Evolutionary conservation across 1,284 basidiomycete genomes (phyloP).

Genomic region (Wallemia hederae): DNA sequence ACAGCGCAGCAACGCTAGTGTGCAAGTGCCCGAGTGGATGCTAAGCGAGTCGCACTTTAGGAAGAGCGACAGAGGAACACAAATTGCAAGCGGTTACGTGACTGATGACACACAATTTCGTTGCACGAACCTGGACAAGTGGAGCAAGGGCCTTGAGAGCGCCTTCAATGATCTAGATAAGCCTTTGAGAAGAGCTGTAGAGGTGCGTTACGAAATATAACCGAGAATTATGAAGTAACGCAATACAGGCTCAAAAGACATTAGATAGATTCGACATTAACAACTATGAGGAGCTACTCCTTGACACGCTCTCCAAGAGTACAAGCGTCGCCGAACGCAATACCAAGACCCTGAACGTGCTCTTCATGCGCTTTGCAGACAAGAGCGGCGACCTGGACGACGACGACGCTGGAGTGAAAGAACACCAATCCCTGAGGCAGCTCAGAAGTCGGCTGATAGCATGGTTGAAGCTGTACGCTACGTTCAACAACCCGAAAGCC

Average conservation of each 20-base stretch:
- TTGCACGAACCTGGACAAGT: constrained; percentile 1
- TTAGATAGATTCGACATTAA: constrained; percentile 38
- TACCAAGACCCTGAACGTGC: constrained; percentile 44
- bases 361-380: constrained; percentile 33
- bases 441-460: constrained; percentile 24
- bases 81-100: neutral
- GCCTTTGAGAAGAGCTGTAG: neutral
- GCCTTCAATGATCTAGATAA: neutral
- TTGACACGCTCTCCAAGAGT: constrained; percentile 34
- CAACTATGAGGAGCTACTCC: constrained; percentile 51
- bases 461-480: constrained; percentile 65
- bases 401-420: constrained; percentile 7
- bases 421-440: constrained; percentile 15
- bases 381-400: constrained; percentile 8
- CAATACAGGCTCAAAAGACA: constrained; percentile 25
- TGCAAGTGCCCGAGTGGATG: neutral
- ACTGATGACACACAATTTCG: neutral
- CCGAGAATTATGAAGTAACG: neutral
- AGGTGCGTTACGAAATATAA: neutral
- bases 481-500: constrained; percentile 71
- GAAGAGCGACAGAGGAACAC: constrained; percentile 1
- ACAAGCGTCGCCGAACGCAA: constrained; percentile 49
- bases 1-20: neutral
- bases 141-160: neutral
- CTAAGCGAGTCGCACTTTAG: neutral